phyloP scores from a whole-genome alignment of 2,329 filamentous ascomycete genomes.

The Chrysosporium queenslandicum region DNA sequence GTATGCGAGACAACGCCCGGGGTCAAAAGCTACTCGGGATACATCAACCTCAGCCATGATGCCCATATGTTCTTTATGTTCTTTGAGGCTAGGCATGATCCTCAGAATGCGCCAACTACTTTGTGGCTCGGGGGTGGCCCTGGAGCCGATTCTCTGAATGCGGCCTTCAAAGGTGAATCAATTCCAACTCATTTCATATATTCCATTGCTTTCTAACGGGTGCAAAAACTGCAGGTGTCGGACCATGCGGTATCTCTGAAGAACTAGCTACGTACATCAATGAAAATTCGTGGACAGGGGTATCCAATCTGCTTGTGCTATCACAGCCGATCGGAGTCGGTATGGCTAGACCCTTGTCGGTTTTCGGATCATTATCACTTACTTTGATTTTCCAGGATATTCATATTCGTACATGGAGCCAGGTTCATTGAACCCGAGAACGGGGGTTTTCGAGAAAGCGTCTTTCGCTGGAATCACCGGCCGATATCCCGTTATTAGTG shows the following conservation, averaged over 20 bases:
- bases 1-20: constrained; percentile 50
- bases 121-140: constrained; percentile 56
- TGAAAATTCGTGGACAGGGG: background rate
- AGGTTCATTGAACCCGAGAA: background rate
- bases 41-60: constrained; percentile 48
- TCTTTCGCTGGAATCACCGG: background rate
- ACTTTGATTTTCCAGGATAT: background rate
- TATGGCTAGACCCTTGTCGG: background rate
- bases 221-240: background rate
- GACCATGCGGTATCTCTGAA: background rate
- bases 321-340: background rate
- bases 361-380: background rate
- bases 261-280: background rate
- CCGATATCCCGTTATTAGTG: background rate
- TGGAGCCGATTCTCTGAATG: constrained; percentile 49
- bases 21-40: constrained; percentile 50
- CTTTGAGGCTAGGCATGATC: constrained; percentile 47
- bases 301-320: background rate
- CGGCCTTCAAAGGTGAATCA: constrained; percentile 43
- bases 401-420: background rate
- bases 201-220: background rate
- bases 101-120: constrained; percentile 46
- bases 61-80: constrained; percentile 60
- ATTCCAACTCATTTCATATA: background rate
- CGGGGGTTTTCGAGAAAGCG: background rate